phyloP scores from a whole-genome alignment of 164 flowering plant species.

The Litsea cubeba region DNA sequence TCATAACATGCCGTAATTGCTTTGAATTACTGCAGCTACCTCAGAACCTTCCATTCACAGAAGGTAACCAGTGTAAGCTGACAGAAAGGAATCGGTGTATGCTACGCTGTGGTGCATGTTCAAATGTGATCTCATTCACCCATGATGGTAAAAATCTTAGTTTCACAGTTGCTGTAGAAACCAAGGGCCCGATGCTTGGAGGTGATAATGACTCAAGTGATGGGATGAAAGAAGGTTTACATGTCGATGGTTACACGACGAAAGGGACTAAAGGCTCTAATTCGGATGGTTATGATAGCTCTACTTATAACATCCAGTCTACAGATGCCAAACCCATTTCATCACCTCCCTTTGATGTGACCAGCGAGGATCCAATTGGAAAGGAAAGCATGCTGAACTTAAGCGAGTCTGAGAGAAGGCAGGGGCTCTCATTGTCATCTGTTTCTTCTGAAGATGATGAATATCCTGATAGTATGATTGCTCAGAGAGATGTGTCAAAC shows the following conservation, averaged over 20 bases:
- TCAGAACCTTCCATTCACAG: slow-evolving; percentile 23
- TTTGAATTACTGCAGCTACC: slow-evolving; percentile 64
- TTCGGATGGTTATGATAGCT: slow-evolving; percentile 32
- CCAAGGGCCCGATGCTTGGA: slow-evolving; percentile 6
- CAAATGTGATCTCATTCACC: slow-evolving; percentile 34
- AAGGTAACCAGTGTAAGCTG: slow-evolving; percentile 29
- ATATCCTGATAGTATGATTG: slow-evolving; percentile 26
- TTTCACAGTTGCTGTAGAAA: slow-evolving; percentile 14
- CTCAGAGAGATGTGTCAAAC: slow-evolving; percentile 9
- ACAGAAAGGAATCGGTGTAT: slow-evolving; percentile 31
- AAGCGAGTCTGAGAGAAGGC: slow-evolving; percentile 25
- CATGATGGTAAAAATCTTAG: slow-evolving; percentile 37
- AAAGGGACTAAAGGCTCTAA: slow-evolving; percentile 17
- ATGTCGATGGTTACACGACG: slow-evolving; percentile 15
- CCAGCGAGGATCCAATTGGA: neutral
- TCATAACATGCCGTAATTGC: slow-evolving; percentile 64
- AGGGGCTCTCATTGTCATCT: slow-evolving; percentile 25
- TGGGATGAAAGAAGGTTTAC: slow-evolving; percentile 15
- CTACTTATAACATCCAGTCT: slow-evolving; percentile 27
- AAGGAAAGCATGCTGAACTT: slow-evolving; percentile 12
- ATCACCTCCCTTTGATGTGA: slow-evolving; percentile 1
- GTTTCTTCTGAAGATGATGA: slow-evolving; percentile 32
- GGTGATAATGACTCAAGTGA: slow-evolving; percentile 20
- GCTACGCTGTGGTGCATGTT: slow-evolving; percentile 71
- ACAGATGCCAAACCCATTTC: slow-evolving; percentile 20